Conservation (phyloP, 2,329 filamentous ascomycete genomes). For the Trichoderma gracile region DNA sequence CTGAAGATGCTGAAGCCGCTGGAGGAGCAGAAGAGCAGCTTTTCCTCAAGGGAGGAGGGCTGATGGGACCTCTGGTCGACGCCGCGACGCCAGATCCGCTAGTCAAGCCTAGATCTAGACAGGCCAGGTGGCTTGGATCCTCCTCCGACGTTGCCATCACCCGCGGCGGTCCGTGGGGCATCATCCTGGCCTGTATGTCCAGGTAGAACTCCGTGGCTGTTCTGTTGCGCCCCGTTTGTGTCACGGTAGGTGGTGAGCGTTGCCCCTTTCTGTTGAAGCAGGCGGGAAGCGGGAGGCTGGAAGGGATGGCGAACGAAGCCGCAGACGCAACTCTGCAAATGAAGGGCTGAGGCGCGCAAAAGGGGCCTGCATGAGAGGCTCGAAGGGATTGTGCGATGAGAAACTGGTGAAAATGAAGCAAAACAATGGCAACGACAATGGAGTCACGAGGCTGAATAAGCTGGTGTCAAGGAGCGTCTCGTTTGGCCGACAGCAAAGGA, state of each 20-base stretch:
- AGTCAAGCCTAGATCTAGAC: constrained; percentile 19
- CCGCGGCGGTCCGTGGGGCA: constrained; percentile 3
- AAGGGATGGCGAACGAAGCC: background rate
- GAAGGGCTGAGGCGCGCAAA: background rate
- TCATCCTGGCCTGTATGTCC: constrained; percentile 13
- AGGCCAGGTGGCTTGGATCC: constrained; percentile 17
- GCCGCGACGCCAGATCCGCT: constrained; percentile 22
- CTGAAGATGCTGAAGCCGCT: background rate
- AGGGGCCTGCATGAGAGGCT: constrained; percentile 6
- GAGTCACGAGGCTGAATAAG: background rate
- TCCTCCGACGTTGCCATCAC: constrained; percentile 4
- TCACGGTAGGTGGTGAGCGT: background rate
- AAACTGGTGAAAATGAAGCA: background rate
- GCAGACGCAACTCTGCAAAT: constrained; percentile 1
- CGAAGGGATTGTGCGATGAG: background rate
- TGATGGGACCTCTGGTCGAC: constrained; percentile 31
- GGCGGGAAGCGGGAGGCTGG: too few relatives aligned
- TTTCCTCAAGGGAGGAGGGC: constrained; percentile 36
- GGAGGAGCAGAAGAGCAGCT: constrained; percentile 17
- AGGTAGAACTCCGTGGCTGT: background rate
- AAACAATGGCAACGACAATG: background rate
- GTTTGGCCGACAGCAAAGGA: background rate
- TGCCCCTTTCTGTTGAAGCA: too few relatives aligned
- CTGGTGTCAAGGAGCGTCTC: background rate
- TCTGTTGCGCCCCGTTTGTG: constrained; percentile 1